Base-by-base conservation (phyloP, 805 yeast genomes). In the Teunomyces barrocoloradensis region DNA sequence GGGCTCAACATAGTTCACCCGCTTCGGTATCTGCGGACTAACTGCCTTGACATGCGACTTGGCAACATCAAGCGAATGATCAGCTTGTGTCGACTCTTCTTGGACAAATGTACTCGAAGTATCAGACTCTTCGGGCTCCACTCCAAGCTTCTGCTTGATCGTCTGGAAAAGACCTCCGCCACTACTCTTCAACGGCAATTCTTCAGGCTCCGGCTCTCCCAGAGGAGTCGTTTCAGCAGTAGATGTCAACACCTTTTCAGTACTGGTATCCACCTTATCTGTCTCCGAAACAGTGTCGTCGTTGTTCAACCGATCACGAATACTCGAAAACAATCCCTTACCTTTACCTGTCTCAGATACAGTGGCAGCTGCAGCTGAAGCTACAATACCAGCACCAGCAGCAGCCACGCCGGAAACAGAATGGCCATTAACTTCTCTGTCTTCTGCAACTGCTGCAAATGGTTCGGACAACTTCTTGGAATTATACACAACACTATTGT, bases 151-250 rank as follows among this genome's bases (percentile, higher is more conserved):
- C 28, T 66, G 68, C 36, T 64, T 62, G 45, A 69, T 57, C 27
- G 66, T 56, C 52, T 67, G 74, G 55, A 68, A 68, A 12, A 69
- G 52, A 13, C 72, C 68, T 47, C 57, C 64, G 7, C 51, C 54
- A n/a, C 43, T n/a, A 15, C 43, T n/a, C 35, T 53, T 49, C 6
- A 45, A 51, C 3, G 55, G 53, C 13, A 45, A 39, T 18, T 48
- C 45, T 18, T 40, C 46, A 12, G 48, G 46, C 11, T 48, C 54
- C 13, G 29, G 45, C 21, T 59, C 66, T 39, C 60, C 59, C 5
- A 64, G 52, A 15, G 68, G 68, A 2, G 69, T 59, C 12, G 68
- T 64, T 51, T 64, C 69, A n/a, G 66, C 66, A n/a, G 65, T 63
- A 10, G 64, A 55, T 1, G 53, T 41, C 23, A 44, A 44, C 36